Base-by-base conservation (phyloP, 2,329 filamentous ascomycete genomes). In the Anthostomella pinea region DNA sequence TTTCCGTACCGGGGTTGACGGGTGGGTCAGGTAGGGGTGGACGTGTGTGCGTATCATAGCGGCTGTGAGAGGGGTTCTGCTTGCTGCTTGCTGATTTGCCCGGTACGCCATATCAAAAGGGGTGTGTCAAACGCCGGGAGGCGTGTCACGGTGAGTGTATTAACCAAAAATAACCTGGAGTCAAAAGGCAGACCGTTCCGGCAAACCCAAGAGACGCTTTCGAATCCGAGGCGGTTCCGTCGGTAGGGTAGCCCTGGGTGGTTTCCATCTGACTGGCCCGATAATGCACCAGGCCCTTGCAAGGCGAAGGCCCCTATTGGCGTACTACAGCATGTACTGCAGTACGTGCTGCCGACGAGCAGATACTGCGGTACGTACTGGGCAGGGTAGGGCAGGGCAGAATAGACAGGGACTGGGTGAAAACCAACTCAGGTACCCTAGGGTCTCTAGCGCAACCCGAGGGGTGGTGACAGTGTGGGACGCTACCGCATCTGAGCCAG, bases 201-300 rank as follows among this genome's bases (percentile, higher is more conserved):
- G 54, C 51, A 54, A n/a, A 54, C 48, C 45, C 52, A 54, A 52
- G 40, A 47, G 45, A 54, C 45, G 49, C 43, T 53, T 53, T 45
- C 42, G 46, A 51, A 46, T 49, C 48, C 49, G 45, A 48, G 46
- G 46, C 52, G 50, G 54, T 58, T 56, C 54, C 56, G 54, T 58
- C 48, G 47, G 51, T 51, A 51, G 51, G 56, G 53, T 54, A 57
- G 49, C 54, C 51, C 53, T 53, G 41, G 49, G 42, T 35, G 33
- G 23, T 33, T 28, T 31, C 38, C 46, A 48, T 38, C 43, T 50
- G 44, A 51, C 49, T 53, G 53, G 53, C 21, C 44, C 41, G 40
- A 49, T 43, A 41, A 38, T 46, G 20, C 41, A 31, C 41, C 34
- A 43, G 41, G 42, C 36, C 49, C 42, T 39, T 47, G 41, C 30